phyloP scores from a whole-genome alignment of 2,329 filamentous ascomycete species.

The Neurospora crassa region DNA sequence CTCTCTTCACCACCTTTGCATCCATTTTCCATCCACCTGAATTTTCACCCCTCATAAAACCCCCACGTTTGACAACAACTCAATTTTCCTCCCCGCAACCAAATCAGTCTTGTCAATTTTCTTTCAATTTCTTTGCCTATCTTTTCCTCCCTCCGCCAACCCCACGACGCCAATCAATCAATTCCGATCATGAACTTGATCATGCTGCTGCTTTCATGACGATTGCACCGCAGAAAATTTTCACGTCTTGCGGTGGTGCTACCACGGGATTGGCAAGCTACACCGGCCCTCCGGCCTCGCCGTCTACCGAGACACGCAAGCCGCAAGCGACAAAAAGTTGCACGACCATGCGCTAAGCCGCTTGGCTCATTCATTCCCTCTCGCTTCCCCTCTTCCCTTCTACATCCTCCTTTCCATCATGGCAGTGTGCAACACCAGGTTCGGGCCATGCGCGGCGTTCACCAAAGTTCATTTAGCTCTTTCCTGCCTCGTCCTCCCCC shows the following conservation, averaged over 20 bases:
- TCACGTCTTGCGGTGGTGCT: not conserved
- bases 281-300: conserved; percentile 10
- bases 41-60: conserved; percentile 3
- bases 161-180: not conserved
- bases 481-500: not conserved
- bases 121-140: not conserved
- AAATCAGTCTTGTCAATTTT: not conserved
- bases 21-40: not conserved
- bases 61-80: conserved; percentile 11
- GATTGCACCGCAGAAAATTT: conserved; percentile 3
- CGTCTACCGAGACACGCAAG: conserved; percentile 3
- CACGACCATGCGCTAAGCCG: not conserved
- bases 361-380: not conserved
- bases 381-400: not conserved
- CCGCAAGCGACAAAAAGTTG: not conserved
- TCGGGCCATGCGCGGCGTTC: not conserved
- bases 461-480: not conserved
- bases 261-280: conserved; percentile 5
- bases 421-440: not conserved
- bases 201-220: not conserved
- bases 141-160: not conserved
- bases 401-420: not conserved
- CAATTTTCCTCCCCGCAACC: conserved; percentile 10
- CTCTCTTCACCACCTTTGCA: not conserved
- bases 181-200: not conserved